Base-by-base conservation (phyloP, 108 stramenopile genomes). In the Licmophora abbreviata region DNA sequence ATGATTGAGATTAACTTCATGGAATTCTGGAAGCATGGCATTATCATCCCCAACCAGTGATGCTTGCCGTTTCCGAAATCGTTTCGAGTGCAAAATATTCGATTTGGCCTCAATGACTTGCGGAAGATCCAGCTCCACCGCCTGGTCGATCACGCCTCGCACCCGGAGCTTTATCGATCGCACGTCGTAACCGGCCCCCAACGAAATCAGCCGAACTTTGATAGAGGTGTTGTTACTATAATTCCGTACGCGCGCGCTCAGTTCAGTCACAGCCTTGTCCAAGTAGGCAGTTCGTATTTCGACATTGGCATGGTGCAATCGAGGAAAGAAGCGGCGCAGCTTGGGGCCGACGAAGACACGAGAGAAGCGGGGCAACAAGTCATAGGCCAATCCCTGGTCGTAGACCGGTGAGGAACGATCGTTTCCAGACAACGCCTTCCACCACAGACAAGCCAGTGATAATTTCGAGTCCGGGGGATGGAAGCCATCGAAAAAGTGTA, bases 111-210 rank as follows among this genome's bases (percentile, higher is more conserved):
- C 45, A 11, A 87, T 63, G 12, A 87, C 85, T 14, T 63, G 56
- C 10, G 73, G 64, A 18, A 87, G 44, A 73, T 87, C 85, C 7
- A 83, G 49, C 51, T 87, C 85, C 20, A 49, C 51, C 1, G 60
- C 71, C 24, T 68, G 25, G 20, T 65, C 44, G 24, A 77, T 51
- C 5, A 65, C 12, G 36, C 48, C 34, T 24, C 49, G 43, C 42
- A 72, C 63, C 22, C 32, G 36, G 28, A 82, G 42, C 27, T 77
- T 78, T 14, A 79, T 51, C 20, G 54, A 59, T 34, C 85, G 76
- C 1, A 66, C 68, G 58, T 87, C 85, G 51, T 87, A 87, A 14
- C 85, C 85, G 34, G 70, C 81, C 29, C 85, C 85, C 61, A 87
- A 64, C 29, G 70, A 53, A 18, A 87, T 64, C 25, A 87, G 44